A percentile compares a stretch with the other conserved stretches of the same genome.
Evolutionary conservation across 768 basidiomycete species (phyloP).

Genomic region (Termitomyces sp.): DNA sequence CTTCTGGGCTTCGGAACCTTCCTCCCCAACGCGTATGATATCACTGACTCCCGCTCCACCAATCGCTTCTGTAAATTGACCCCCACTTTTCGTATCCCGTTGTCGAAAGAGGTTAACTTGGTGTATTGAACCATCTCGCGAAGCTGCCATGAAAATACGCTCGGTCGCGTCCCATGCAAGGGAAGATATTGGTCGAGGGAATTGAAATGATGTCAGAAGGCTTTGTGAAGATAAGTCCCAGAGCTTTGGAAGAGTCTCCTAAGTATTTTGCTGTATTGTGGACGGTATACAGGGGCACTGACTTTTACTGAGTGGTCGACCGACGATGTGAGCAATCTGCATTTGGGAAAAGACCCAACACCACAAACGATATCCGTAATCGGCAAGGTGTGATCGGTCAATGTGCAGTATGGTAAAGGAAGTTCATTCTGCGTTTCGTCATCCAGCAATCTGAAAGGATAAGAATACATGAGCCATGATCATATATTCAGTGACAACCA

Average conservation of each 20-base stretch:
- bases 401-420: conserved; percentile 68
- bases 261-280: background rate
- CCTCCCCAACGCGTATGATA: conserved; percentile 62
- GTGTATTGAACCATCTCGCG: conserved; percentile 67
- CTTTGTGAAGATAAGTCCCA: conserved; percentile 77
- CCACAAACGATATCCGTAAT: conserved; percentile 81
- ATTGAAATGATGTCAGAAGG: conserved; percentile 83
- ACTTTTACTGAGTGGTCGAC: conserved; percentile 93
- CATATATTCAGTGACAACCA: background rate
- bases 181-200: conserved; percentile 68
- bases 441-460: conserved; percentile 59
- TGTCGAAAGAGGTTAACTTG: conserved; percentile 76
- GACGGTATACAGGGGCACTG: conserved; percentile 7
- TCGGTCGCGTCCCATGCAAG: conserved; percentile 82
- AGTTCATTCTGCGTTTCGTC: conserved; percentile 70
- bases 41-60: conserved; percentile 72
- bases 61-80: conserved; percentile 55
- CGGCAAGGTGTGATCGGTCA: conserved; percentile 91
- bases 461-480: background rate
- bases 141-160: conserved; percentile 84
- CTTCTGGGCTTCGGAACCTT: conserved; percentile 38
- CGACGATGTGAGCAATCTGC: conserved; percentile 75
- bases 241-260: conserved; percentile 37
- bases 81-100: conserved; percentile 48
- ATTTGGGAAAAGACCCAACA: conserved; percentile 71